These are phyloP conservation scores for Polygonum maritimum DNA, from an alignment of 148 eudicot genomes.

Conservation along the genomic window DNA sequence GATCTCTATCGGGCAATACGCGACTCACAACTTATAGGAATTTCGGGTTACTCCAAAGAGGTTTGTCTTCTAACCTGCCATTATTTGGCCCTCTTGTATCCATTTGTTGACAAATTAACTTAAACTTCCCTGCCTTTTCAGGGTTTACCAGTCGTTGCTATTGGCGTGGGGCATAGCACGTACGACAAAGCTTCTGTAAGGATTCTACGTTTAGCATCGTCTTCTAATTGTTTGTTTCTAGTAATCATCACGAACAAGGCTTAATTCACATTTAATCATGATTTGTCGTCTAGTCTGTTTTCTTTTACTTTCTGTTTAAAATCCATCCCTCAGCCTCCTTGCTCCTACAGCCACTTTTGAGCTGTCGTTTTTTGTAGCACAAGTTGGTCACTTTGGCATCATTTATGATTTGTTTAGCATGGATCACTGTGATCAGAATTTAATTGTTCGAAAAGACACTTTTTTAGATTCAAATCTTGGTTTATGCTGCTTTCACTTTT, in stretches of 20 bases:
- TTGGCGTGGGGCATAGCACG: conserved; percentile 91
- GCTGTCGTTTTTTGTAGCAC: not conserved
- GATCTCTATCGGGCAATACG: conserved; percentile 76
- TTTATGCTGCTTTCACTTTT: not conserved
- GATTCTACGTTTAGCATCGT: not conserved
- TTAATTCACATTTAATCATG: not conserved
- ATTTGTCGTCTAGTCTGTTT: not conserved
- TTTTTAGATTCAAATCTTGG: not conserved
- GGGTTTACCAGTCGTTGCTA: conserved; percentile 91
- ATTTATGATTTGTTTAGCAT: not conserved
- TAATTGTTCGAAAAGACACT: not conserved
- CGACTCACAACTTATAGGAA: conserved; percentile 82
- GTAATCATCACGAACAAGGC: not conserved
- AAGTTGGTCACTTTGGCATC: not conserved
- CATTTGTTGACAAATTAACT: not conserved
- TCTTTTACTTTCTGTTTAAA: not conserved
- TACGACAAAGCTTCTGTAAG: conserved; percentile 96
- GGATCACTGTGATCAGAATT: not conserved
- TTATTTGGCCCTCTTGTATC: not conserved
- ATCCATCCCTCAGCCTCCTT: not conserved
- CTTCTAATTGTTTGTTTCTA: not conserved
- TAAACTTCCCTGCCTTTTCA: conserved; percentile 13
- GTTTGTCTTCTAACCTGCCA: conserved; percentile 21
- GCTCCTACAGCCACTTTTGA: not conserved
- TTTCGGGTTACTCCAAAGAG: conserved; percentile 86